Percentiles rank a stretch among this genome's conserved stretches.
Conservation (phyloP, 1,284 basidiomycete genomes). For the Ceratobasidium sp. region DNA sequence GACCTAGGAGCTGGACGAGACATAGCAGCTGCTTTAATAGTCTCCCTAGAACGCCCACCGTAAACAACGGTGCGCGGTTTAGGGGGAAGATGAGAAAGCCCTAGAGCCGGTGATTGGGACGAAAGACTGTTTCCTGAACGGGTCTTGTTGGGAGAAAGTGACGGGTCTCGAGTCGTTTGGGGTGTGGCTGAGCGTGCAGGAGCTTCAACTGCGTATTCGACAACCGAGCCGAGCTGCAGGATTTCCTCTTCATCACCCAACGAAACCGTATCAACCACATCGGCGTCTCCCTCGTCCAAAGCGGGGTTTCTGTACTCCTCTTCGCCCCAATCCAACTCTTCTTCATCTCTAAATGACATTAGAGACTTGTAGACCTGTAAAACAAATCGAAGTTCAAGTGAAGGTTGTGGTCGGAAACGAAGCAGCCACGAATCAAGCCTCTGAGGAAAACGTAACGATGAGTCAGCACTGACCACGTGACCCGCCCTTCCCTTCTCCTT, state of each 20-base stretch:
- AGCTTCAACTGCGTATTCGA: constrained; percentile 1
- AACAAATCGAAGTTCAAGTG: neutral
- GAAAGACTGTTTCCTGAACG: constrained; percentile 1
- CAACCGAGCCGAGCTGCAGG: neutral
- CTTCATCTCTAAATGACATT: constrained; percentile 42
- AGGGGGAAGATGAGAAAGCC: constrained; percentile 37
- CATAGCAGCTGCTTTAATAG: constrained; percentile 38
- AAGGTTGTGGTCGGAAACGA: constrained; percentile 39
- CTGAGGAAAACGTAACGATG: constrained; percentile 18
- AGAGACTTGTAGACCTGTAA: constrained; percentile 6
- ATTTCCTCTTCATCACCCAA: constrained; percentile 44
- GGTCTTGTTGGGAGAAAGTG: constrained; percentile 4
- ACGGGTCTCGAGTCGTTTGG: neutral
- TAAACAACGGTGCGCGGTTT: constrained; percentile 32
- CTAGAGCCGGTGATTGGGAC: constrained; percentile 16
- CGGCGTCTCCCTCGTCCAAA: constrained; percentile 14
- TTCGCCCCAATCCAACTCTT: constrained; percentile 43
- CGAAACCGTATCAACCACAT: constrained; percentile 39
- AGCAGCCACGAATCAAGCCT: constrained; percentile 39
- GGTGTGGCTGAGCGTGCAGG: constrained; percentile 3
- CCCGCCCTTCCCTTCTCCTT: constrained; percentile 2
- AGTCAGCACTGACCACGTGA: constrained; percentile 24
- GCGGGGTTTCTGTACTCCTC: constrained; percentile 12
- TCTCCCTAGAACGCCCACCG: constrained; percentile 35
- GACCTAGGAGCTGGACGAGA: constrained; percentile 31